A percentile compares a stretch with the other conserved stretches of the same genome.
phyloP scores from a whole-genome alignment of 2,329 filamentous ascomycete genomes.

The Harringtonia lauricola region DNA sequence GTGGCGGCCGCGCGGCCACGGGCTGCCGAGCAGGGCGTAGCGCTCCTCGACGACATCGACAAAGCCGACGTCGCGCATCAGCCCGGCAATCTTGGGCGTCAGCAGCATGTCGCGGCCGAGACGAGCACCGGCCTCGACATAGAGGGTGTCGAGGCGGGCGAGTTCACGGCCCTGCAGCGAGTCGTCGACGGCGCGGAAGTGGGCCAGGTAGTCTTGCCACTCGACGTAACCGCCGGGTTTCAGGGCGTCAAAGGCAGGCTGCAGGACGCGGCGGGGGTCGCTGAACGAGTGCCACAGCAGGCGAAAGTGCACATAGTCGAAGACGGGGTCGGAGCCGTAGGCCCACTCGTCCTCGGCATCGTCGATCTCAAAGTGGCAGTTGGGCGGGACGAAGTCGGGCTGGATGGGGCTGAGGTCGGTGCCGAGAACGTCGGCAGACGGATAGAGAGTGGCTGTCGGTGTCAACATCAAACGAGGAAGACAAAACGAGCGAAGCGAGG shows the following conservation, averaged over 20 bases:
- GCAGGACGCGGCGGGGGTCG: slow-evolving; percentile 11
- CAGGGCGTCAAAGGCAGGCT: slow-evolving; percentile 20
- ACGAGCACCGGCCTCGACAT: slow-evolving; percentile 15
- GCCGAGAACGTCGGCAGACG: slow-evolving; percentile 29
- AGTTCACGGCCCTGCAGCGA: slow-evolving; percentile 20
- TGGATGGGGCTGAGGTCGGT: slow-evolving; percentile 41
- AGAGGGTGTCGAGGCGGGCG: slow-evolving; percentile 19
- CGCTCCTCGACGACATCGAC: slow-evolving; percentile 18
- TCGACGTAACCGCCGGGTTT: slow-evolving; percentile 23
- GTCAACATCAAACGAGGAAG: too few species aligned
- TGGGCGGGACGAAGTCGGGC: slow-evolving; percentile 42
- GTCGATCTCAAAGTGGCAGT: slow-evolving; percentile 54
- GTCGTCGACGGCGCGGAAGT: slow-evolving; percentile 20
- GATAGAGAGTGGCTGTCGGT: slow-evolving; percentile 30
- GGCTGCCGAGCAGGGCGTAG: slow-evolving; percentile 17
- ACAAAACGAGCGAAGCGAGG: not conserved
- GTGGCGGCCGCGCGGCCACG: slow-evolving; percentile 17
- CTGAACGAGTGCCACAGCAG: slow-evolving; percentile 13
- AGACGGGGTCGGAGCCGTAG: slow-evolving; percentile 29
- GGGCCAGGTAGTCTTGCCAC: slow-evolving; percentile 23
- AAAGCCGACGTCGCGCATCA: slow-evolving; percentile 19
- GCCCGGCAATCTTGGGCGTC: slow-evolving; percentile 16
- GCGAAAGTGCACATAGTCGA: slow-evolving; percentile 50
- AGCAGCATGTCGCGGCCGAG: slow-evolving; percentile 21
- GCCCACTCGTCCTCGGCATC: slow-evolving; percentile 43